A percentile compares a stretch with the other conserved stretches of the same genome.
Conservation (phyloP, 495 filamentous ascomycete genomes). For the Talaromyces thailandensis region DNA sequence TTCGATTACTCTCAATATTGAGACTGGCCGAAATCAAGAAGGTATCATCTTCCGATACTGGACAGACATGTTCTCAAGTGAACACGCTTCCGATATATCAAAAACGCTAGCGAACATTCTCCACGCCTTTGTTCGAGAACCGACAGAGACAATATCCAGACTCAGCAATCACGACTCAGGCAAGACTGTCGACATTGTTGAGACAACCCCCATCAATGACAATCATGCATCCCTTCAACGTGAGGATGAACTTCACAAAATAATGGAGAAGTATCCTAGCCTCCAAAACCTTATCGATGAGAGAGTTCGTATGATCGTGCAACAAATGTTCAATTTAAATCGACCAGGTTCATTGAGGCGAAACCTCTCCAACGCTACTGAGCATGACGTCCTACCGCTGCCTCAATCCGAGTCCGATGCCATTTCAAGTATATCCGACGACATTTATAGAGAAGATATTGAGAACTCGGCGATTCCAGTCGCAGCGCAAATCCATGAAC, state of each 20-base stretch:
- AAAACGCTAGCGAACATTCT: conserved; percentile 11
- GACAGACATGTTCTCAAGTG: conserved; percentile 35
- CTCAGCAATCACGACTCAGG: conserved; percentile 2
- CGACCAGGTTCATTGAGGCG: neutral
- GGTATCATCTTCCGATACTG: conserved; percentile 41
- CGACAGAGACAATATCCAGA: conserved; percentile 9
- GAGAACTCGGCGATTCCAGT: neutral
- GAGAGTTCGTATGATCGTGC: conserved; percentile 31
- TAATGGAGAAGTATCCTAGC: conserved; percentile 15
- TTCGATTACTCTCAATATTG: conserved; percentile 38
- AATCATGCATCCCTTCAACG: conserved; percentile 8
- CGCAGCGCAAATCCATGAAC: conserved; percentile 5
- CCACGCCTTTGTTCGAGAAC: conserved; percentile 7
- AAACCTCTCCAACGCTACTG: neutral
- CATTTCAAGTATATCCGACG: conserved; percentile 1
- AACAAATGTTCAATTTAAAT: conserved; percentile 20
- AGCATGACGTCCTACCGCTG: neutral
- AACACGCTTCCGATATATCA: conserved; percentile 20
- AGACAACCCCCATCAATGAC: neutral
- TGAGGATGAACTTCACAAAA: conserved; percentile 8
- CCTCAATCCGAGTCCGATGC: conserved; percentile 4
- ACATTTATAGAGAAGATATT: conserved; percentile 2
- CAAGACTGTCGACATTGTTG: neutral
- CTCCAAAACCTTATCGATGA: conserved; percentile 31
- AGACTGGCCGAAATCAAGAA: conserved; percentile 31